Evolutionary conservation across 1,284 basidiomycete genomes (phyloP).

Genomic region (Lentinula novae-zelandiae): DNA sequence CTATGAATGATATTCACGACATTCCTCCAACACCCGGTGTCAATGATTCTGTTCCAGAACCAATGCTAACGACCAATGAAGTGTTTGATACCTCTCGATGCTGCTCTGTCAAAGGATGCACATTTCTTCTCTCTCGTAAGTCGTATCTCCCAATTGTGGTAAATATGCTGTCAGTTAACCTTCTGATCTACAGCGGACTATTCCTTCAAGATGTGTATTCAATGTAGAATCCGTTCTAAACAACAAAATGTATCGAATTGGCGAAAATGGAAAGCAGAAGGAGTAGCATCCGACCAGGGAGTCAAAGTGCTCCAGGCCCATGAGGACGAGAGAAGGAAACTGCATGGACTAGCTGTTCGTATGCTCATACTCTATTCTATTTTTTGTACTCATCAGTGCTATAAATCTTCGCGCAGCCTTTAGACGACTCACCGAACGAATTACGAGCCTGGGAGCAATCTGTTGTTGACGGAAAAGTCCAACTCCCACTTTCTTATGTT

Average conservation of each 20-base stretch:
- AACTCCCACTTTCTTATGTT: slow-evolving; percentile 15
- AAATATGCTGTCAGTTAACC: not conserved
- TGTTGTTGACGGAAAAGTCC: slow-evolving; percentile 29
- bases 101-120: slow-evolving; percentile 35
- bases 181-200: slow-evolving; percentile 28
- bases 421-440: slow-evolving; percentile 31
- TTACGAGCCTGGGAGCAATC: slow-evolving; percentile 32
- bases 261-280: slow-evolving; percentile 9
- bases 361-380: slow-evolving; percentile 2
- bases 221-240: slow-evolving; percentile 46
- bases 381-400: no score
- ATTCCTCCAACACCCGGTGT: no score
- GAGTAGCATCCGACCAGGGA: not conserved
- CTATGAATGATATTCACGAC: no score
- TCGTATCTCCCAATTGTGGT: not conserved
- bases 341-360: slow-evolving; percentile 32
- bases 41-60: no score
- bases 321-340: slow-evolving; percentile 36
- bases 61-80: not conserved
- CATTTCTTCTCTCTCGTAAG: slow-evolving; percentile 30
- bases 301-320: slow-evolving; percentile 24
- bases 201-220: slow-evolving; percentile 53
- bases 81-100: not conserved
- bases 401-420: slow-evolving; percentile 20
- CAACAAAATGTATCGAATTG: slow-evolving; percentile 40